Evolutionary conservation across 2,329 filamentous ascomycete genomes (phyloP), one percentile per base, ranked within the genome.

Genomic region (Penicillium sp.): DNA sequence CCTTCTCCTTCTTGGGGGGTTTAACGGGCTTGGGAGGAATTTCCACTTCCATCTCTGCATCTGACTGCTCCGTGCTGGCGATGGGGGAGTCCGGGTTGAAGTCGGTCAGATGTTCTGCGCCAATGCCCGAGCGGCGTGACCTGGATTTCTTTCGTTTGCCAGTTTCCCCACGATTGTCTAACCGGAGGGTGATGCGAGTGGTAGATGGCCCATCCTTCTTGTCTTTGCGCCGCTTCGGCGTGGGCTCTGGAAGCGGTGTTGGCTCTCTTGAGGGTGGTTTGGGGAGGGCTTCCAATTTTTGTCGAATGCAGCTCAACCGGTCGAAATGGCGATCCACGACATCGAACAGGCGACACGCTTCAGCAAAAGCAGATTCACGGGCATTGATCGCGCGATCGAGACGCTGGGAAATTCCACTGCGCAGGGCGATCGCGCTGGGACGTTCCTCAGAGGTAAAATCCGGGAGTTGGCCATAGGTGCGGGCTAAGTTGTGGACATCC

Each of bases 241-340:
- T 48, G 33, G 60, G 52, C 13, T 61, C 58, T 25, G 73, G 69
- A 3, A 64, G 66, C 32, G 77, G 79, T 1, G 79, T 80, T n/a
- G 81, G 78, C 55, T 83, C 81, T 54, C 78, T 74, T 18, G 78
- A 81, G 3, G 79, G 76, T 13, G 80, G 81, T 63, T 79, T 75
- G 2, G 81, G 80, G 41, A 84, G 73, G 9, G 78, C 76, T 51
- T 82, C 75, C 18, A 85, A 74, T 66, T 84, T 84, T 57, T 76
- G 74, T 48, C 76, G 78, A 58, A 85, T 83, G 48, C 77, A 76
- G 43, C 74, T 75, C 42, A 84, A 66, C 40, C 80, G 75, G 54
- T 76, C 76, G 55, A 76, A 74, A 60, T 81, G 77, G 56, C 77
- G 75, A 61, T 81, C 73, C 5, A 79, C 75, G 37, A 79, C 76